Percentiles rank a stretch among this genome's conserved stretches.
phyloP scores from a whole-genome alignment of 2,329 filamentous ascomycete species.

The Aspergillus ruber region DNA sequence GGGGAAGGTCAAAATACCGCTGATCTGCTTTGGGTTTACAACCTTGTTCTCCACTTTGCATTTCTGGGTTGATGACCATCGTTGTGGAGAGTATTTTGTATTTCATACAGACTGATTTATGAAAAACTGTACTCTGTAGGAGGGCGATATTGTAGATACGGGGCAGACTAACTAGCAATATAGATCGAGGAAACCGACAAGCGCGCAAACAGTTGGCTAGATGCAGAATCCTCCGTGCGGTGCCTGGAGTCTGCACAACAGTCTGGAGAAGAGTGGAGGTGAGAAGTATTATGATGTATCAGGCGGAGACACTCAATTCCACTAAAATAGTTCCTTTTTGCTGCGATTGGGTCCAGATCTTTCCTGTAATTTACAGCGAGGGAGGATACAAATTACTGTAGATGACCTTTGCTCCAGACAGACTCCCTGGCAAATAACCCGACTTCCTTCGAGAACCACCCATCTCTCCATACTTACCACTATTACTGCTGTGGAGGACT shows the following conservation, averaged over 20 bases:
- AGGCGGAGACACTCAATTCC: background rate
- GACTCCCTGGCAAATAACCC: too few relatives aligned
- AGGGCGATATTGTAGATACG: too few relatives aligned
- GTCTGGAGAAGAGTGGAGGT: background rate
- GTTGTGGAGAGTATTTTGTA: background rate
- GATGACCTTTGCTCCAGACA: too few relatives aligned
- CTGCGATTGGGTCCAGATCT: background rate
- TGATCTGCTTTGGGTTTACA: constrained; percentile 10
- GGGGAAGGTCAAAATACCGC: constrained; percentile 3
- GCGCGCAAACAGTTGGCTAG: background rate
- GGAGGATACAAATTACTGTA: too few relatives aligned
- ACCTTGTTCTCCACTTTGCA: constrained; percentile 11
- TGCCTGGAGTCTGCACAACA: too few relatives aligned
- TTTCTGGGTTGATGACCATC: constrained; percentile 10
- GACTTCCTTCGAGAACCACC: background rate
- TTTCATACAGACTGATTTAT: background rate
- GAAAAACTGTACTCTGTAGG: background rate
- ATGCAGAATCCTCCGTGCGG: background rate
- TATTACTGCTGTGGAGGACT: background rate
- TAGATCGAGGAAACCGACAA: too few relatives aligned
- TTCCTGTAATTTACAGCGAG: too few relatives aligned
- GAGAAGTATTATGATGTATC: background rate
- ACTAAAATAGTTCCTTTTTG: background rate
- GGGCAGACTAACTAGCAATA: too few relatives aligned
- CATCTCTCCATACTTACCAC: too few relatives aligned